These are phyloP conservation scores for Dalbergia cochinchinensis DNA, from an alignment of 306 rosid genomes.

Conservation along the genomic window DNA sequence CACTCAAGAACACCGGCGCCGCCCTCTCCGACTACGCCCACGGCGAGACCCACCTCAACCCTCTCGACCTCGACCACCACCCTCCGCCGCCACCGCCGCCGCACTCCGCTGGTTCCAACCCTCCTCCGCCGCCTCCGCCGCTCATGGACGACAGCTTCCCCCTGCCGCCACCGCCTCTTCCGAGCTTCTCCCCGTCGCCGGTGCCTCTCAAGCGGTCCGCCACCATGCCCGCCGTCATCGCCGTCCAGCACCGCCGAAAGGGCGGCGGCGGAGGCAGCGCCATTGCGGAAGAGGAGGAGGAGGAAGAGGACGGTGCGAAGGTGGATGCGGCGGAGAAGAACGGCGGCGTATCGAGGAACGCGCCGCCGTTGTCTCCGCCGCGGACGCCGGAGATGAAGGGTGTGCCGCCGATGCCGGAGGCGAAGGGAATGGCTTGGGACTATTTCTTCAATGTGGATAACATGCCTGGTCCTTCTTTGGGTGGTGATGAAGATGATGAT, in stretches of 20 bases:
- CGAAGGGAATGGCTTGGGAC: conserved; percentile 80
- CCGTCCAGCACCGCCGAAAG: conserved; percentile 44
- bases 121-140: conserved; percentile 73
- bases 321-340: conserved; percentile 41
- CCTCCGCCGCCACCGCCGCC: conserved; percentile 69
- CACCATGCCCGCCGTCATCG: conserved; percentile 71
- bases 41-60: conserved; percentile 66
- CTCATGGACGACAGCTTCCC: conserved; percentile 57
- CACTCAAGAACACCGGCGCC: conserved; percentile 85
- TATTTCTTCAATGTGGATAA: conserved; percentile 73
- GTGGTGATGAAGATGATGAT: conserved; percentile 54
- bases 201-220: conserved; percentile 67
- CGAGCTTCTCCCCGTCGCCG: conserved; percentile 62
- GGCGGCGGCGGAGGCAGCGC: conserved; percentile 29
- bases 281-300: conserved; percentile 63
- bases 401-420: conserved; percentile 75
- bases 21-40: conserved; percentile 83
- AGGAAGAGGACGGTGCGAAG: conserved; percentile 40
- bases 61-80: conserved; percentile 43
- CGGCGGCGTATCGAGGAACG: conserved; percentile 34
- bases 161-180: conserved; percentile 81
- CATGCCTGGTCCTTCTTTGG: conserved; percentile 65
- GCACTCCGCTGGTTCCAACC: conserved; percentile 43
- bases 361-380: conserved; percentile 45
- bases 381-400: conserved; percentile 58